A percentile compares a stretch with the other conserved stretches of the same genome.
Conservation (phyloP, 2,329 filamentous ascomycete species). For the Paraphaeosphaeria sporulosa region DNA sequence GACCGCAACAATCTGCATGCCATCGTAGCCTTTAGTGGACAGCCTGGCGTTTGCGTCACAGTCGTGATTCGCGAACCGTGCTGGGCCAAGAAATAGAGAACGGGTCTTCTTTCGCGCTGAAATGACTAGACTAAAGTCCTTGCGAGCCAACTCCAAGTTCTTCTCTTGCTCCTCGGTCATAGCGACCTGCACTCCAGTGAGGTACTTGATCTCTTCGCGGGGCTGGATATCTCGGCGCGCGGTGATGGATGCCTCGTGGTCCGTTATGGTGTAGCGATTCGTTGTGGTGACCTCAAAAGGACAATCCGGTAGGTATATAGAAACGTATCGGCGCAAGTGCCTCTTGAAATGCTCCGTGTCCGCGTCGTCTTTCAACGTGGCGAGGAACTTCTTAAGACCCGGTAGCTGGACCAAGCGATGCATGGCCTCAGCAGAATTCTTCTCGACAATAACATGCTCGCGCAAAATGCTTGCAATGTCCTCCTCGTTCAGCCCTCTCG, state of each 20-base stretch:
- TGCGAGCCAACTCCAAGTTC: conserved; percentile 79
- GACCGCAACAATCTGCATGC: conserved; percentile 88
- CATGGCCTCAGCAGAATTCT: conserved; percentile 75
- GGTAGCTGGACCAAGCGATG: conserved; percentile 73
- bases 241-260: conserved; percentile 86
- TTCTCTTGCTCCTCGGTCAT: conserved; percentile 92
- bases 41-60: conserved; percentile 91
- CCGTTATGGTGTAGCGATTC: conserved; percentile 92
- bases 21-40: conserved; percentile 81
- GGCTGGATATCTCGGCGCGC: conserved; percentile 80
- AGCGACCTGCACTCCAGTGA: conserved; percentile 88
- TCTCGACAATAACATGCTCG: conserved; percentile 74
- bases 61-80: conserved; percentile 96
- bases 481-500: conserved; percentile 76
- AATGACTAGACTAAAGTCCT: conserved; percentile 97
- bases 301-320: conserved; percentile 91
- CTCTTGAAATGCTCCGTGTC: conserved; percentile 86
- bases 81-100: conserved; percentile 92
- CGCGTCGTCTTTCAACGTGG: conserved; percentile 72
- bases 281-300: conserved; percentile 94
- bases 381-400: conserved; percentile 76
- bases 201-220: conserved; percentile 87
- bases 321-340: conserved; percentile 88
- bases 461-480: conserved; percentile 67
- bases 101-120: conserved; percentile 90